Percentiles rank a stretch among this genome's conserved stretches.
phyloP scores from a whole-genome alignment of 2,329 filamentous ascomycete species.

The Calonectria hongkongensis region DNA sequence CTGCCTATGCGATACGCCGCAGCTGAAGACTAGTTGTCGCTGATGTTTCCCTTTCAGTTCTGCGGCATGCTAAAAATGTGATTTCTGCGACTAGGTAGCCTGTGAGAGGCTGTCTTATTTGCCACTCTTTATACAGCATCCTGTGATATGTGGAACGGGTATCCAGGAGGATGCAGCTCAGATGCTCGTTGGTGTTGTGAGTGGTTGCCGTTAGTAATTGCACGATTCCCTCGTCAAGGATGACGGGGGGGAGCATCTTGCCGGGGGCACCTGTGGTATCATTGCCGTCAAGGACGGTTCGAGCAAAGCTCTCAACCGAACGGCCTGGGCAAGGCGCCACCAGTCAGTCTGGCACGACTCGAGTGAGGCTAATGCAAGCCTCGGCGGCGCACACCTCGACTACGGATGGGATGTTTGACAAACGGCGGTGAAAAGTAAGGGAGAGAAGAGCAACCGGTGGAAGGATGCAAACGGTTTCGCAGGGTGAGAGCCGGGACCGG shows the following conservation, averaged over 20 bases:
- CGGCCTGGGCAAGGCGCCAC: slow-evolving; percentile 46
- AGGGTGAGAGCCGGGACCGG: slow-evolving; percentile 44
- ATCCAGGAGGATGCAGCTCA: slow-evolving; percentile 31
- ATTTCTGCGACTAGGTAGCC: slow-evolving; percentile 18
- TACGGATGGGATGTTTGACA: slow-evolving; percentile 40
- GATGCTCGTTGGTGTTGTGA: slow-evolving; percentile 28
- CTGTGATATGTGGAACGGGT: slow-evolving; percentile 28
- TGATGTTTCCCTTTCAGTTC: slow-evolving; percentile 21
- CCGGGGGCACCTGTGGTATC: slow-evolving; percentile 47
- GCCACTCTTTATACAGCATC: neutral
- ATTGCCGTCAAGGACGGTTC: slow-evolving; percentile 44
- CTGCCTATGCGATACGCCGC: slow-evolving; percentile 29
- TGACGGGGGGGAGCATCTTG: slow-evolving; percentile 35
- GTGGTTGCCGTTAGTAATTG: slow-evolving; percentile 39
- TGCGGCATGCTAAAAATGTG: slow-evolving; percentile 26
- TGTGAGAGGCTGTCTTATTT: neutral
- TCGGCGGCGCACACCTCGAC: slow-evolving; percentile 30
- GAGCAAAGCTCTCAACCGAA: slow-evolving; percentile 47
- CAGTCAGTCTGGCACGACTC: slow-evolving; percentile 43
- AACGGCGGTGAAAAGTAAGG: slow-evolving; percentile 52
- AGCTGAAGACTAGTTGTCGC: slow-evolving; percentile 23
- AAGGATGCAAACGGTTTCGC: slow-evolving; percentile 19
- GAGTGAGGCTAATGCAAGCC: slow-evolving; percentile 52
- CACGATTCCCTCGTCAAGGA: slow-evolving; percentile 40
- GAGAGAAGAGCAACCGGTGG: slow-evolving; percentile 12